phyloP scores from a whole-genome alignment of 352 stramenopile species.

The Phytophthora cryptogea region DNA sequence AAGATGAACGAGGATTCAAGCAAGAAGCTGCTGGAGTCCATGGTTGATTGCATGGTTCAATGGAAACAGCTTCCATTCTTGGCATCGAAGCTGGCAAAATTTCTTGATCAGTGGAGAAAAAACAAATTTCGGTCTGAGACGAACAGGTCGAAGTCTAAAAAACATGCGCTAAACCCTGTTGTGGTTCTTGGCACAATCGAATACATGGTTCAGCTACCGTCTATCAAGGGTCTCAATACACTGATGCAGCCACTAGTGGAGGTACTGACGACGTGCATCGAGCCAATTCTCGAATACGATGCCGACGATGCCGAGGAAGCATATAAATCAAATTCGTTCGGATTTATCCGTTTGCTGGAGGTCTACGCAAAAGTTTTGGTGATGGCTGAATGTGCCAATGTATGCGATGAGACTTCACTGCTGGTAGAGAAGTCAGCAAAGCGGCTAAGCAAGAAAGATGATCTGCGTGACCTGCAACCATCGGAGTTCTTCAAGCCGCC shows the following conservation, averaged over 20 bases:
- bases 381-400: slow-evolving; percentile 53
- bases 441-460: slow-evolving; percentile 42
- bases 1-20: slow-evolving; percentile 72
- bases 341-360: slow-evolving; percentile 68
- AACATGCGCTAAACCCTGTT: slow-evolving; percentile 54
- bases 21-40: slow-evolving; percentile 75
- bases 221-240: slow-evolving; percentile 49
- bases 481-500: slow-evolving; percentile 68
- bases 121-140: slow-evolving; percentile 41
- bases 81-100: slow-evolving; percentile 60
- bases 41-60: slow-evolving; percentile 78
- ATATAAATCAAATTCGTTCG: slow-evolving; percentile 60
- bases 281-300: slow-evolving; percentile 51
- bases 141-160: slow-evolving; percentile 40
- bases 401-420: slow-evolving; percentile 52
- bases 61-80: slow-evolving; percentile 78
- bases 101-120: slow-evolving; percentile 61
- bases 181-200: slow-evolving; percentile 68
- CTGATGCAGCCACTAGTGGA: slow-evolving; percentile 53
- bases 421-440: slow-evolving; percentile 52
- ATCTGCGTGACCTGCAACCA: slow-evolving; percentile 56
- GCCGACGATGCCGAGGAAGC: slow-evolving; percentile 44
- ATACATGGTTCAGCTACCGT: slow-evolving; percentile 62
- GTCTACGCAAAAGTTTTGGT: slow-evolving; percentile 70
- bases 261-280: slow-evolving; percentile 45